Percentiles rank a stretch among this genome's conserved stretches.
These are phyloP conservation scores for Delonix regia DNA, from an alignment of 306 rosid species.

Conservation along the genomic window DNA sequence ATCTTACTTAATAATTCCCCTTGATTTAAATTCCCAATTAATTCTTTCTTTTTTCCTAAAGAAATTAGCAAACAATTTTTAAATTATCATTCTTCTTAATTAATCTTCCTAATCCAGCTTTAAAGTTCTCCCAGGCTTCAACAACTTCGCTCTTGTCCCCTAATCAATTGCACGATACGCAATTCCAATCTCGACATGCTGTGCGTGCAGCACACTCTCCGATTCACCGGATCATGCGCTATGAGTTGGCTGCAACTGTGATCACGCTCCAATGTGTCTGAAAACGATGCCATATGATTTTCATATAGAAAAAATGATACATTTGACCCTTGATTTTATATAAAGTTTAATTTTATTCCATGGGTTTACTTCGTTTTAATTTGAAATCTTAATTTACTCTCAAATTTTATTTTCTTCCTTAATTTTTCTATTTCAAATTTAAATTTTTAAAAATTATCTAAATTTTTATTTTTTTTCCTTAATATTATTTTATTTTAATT, in stretches of 20 bases:
- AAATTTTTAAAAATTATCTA: no score
- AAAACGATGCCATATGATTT: slow-evolving; percentile 25
- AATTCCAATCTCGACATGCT: slow-evolving; percentile 9
- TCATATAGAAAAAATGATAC: no score
- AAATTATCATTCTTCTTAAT: slow-evolving; percentile 6
- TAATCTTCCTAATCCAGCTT: slow-evolving; percentile 21
- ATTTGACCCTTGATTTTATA: no score
- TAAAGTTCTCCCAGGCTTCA: slow-evolving; percentile 20
- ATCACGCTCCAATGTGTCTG: slow-evolving; percentile 12
- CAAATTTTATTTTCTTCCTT: no score
- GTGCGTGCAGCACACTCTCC: slow-evolving; percentile 24
- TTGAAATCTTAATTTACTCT: no score
- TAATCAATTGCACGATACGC: slow-evolving; percentile 14
- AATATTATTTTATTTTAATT: no score
- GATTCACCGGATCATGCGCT: background rate
- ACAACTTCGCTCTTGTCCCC: slow-evolving; percentile 24
- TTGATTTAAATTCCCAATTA: slow-evolving; percentile 32
- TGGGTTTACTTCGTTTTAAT: no score
- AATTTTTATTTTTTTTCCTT: no score
- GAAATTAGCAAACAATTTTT: background rate
- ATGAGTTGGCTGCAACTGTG: background rate
- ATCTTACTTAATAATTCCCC: slow-evolving; percentile 31
- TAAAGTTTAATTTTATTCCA: no score
- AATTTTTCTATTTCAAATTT: no score
- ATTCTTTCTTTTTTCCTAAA: slow-evolving; percentile 6